These are phyloP conservation scores for Nakazawaea molendinolei DNA, from an alignment of 805 yeast species.

Conservation along the genomic window DNA sequence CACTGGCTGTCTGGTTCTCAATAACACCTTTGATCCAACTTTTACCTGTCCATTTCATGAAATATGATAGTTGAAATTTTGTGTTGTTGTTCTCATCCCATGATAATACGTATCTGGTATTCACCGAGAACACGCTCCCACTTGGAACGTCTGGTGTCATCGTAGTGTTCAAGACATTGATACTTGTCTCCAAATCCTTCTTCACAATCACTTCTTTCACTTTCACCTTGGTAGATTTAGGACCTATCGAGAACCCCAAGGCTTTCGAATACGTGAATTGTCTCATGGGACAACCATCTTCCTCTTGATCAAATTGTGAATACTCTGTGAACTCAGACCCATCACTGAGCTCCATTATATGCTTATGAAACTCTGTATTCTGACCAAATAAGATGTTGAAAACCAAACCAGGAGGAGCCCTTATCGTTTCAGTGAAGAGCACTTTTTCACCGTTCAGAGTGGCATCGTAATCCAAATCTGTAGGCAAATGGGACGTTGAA, in stretches of 20 bases:
- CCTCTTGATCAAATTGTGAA: conserved; percentile 25
- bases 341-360: conserved; percentile 34
- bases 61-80: conserved; percentile 55
- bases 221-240: conserved; percentile 75
- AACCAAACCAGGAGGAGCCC: conserved; percentile 74
- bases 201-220: conserved; percentile 51
- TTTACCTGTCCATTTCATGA: conserved; percentile 82
- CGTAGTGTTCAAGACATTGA: conserved; percentile 57
- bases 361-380: conserved; percentile 33
- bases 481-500: conserved; percentile 55
- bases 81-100: conserved; percentile 71
- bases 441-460: conserved; percentile 30
- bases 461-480: conserved; percentile 40
- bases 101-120: conserved; percentile 61
- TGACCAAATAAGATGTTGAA: conserved; percentile 67
- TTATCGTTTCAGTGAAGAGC: conserved; percentile 42
- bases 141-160: conserved; percentile 93
- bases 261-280: conserved; percentile 66
- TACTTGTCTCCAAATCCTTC: conserved; percentile 44
- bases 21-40: conserved; percentile 90
- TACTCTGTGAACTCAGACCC: conserved; percentile 39
- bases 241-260: conserved; percentile 80
- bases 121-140: conserved; percentile 73
- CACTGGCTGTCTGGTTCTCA: conserved; percentile 76
- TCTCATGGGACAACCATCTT: conserved; percentile 35